Percentiles rank a stretch among this genome's conserved stretches.
These are phyloP conservation scores for Paramyrothecium sp. DNA, from an alignment of 2,329 filamentous ascomycete species.

Conservation along the genomic window DNA sequence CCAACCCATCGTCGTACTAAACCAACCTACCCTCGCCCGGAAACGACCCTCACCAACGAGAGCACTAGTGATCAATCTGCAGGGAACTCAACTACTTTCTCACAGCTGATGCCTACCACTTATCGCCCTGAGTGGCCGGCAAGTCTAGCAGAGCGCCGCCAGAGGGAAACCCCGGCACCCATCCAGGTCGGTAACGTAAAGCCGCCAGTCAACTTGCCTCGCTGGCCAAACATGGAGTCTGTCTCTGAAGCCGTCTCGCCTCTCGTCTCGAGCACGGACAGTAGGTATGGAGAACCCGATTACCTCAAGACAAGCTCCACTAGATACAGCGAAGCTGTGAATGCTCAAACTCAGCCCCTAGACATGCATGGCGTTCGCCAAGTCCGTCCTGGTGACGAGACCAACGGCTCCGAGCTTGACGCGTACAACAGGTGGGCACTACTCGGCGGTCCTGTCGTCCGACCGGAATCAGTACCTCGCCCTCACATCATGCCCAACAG, in stretches of 20 bases:
- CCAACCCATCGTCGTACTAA: slow-evolving; percentile 16
- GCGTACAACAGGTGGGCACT: slow-evolving; percentile 24
- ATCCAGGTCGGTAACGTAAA: slow-evolving; percentile 18
- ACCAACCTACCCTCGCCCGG: neutral
- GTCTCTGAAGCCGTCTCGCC: slow-evolving; percentile 23
- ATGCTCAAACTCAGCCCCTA: too few relatives aligned
- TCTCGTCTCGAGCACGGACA: slow-evolving; percentile 15
- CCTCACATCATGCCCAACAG: slow-evolving; percentile 14
- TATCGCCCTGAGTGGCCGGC: slow-evolving; percentile 11
- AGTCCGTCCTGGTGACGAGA: neutral
- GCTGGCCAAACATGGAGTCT: slow-evolving; percentile 14
- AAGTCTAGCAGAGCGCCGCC: slow-evolving; percentile 28
- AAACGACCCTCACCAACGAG: slow-evolving; percentile 4
- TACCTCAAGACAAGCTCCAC: slow-evolving; percentile 8
- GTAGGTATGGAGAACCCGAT: slow-evolving; percentile 8
- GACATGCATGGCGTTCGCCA: too few relatives aligned
- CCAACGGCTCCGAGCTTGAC: slow-evolving; percentile 15
- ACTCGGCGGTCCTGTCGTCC: slow-evolving; percentile 14
- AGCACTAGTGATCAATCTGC: slow-evolving; percentile 6
- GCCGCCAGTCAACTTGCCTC: slow-evolving; percentile 5
- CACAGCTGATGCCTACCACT: slow-evolving; percentile 26
- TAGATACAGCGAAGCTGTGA: too few relatives aligned
- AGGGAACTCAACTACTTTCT: slow-evolving; percentile 24
- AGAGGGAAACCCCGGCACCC: slow-evolving; percentile 20
- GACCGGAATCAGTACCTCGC: slow-evolving; percentile 10